Percentiles rank a stretch among this genome's conserved stretches.
phyloP scores from a whole-genome alignment of 176 grass and related monocot species.

The Aegilops sharonensis region DNA sequence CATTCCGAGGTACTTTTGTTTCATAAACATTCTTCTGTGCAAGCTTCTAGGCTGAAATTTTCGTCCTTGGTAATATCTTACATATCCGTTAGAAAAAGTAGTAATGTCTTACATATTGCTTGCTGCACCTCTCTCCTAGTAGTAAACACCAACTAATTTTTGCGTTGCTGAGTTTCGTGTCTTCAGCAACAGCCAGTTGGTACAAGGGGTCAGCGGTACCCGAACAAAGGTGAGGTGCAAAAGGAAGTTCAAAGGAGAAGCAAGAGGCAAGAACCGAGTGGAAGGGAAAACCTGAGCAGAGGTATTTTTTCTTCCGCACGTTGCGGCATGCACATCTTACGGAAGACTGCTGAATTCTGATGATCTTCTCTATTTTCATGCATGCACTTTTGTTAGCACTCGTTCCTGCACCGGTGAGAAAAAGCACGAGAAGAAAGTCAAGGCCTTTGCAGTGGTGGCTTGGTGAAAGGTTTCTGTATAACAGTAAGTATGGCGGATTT shows the following conservation, averaged over 20 bases:
- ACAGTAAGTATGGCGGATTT: too few species aligned
- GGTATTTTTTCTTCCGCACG: conserved; percentile 29
- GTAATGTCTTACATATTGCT: not conserved
- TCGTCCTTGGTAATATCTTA: not conserved
- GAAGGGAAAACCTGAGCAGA: conserved; percentile 50
- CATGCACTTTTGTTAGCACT: not conserved
- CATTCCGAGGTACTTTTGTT: conserved; percentile 31
- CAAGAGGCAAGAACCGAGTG: conserved; percentile 31
- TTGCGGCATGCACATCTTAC: not conserved
- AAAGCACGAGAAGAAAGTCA: not conserved
- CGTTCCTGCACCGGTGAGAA: not conserved
- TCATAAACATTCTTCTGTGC: not conserved
- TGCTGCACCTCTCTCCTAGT: not conserved
- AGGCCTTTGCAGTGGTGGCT: too few species aligned
- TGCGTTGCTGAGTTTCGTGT: conserved; percentile 13
- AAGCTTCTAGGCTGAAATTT: not conserved
- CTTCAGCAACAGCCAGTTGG: conserved; percentile 33
- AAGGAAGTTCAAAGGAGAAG: conserved; percentile 39
- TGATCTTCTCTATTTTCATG: conserved; percentile 10
- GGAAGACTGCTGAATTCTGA: not conserved
- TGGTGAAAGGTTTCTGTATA: too few species aligned
- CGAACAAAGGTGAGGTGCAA: conserved; percentile 23
- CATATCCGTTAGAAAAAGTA: not conserved
- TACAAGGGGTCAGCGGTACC: conserved; percentile 5
- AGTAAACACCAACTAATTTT: not conserved